These are phyloP conservation scores for Coemansia sp. DNA, from an alignment of 192 early-diverging fungal genomes.

Conservation along the genomic window DNA sequence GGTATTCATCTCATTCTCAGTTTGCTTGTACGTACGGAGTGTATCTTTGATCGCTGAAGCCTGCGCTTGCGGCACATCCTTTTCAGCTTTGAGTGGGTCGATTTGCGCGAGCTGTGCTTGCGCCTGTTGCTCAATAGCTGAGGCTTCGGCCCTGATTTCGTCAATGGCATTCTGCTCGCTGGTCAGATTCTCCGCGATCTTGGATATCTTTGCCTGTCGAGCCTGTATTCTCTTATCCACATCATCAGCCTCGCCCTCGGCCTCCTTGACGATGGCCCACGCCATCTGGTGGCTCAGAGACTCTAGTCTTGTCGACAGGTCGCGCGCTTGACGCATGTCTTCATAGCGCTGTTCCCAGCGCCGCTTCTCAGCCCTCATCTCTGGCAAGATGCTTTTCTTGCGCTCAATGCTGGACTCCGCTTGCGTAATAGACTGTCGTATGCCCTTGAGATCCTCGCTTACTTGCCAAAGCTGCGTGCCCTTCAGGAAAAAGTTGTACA, in stretches of 20 bases:
- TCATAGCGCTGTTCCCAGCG: conserved; percentile 67
- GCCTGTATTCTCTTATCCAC: conserved; percentile 32
- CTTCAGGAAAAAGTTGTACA: conserved; percentile 89
- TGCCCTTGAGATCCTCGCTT: conserved; percentile 64
- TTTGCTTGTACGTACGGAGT: conserved; percentile 39
- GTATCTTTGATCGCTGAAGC: conserved; percentile 20
- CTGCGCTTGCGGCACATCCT: conserved; percentile 11
- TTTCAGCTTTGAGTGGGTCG: conserved; percentile 30
- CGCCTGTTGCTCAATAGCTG: conserved; percentile 32
- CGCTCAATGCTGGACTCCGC: conserved; percentile 47
- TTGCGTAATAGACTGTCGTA: conserved; percentile 58
- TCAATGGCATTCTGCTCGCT: conserved; percentile 51
- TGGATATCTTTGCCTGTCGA: conserved; percentile 23
- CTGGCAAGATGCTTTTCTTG: conserved; percentile 68
- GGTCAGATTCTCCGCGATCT: conserved; percentile 56
- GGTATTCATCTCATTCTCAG: conserved; percentile 48
- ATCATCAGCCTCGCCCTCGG: conserved; percentile 51
- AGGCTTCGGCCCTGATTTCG: conserved; percentile 47
- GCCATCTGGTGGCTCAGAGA: conserved; percentile 67
- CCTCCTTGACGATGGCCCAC: conserved; percentile 67
- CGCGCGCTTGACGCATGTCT: conserved; percentile 63
- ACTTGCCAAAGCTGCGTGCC: conserved; percentile 86
- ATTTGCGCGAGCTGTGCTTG: conserved; percentile 20
- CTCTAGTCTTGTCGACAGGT: conserved; percentile 58
- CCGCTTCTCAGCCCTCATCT: conserved; percentile 65